Conservation (phyloP, 306 rosid genomes). For the Begonia loranthoides region DNA sequence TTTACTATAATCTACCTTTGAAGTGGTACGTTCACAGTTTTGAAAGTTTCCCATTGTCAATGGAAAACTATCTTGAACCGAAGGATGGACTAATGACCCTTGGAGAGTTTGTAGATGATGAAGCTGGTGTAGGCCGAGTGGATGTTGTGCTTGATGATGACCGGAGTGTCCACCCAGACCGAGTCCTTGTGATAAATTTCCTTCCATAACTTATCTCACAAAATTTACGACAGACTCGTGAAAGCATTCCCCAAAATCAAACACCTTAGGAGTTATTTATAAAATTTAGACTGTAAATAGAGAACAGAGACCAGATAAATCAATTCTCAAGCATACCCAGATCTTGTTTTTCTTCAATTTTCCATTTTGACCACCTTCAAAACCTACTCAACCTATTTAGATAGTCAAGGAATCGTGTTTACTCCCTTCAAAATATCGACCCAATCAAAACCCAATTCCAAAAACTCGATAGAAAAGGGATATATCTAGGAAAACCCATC, state of each 20-base stretch:
- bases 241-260: slow-evolving; percentile 1
- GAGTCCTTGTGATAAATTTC: slow-evolving; percentile 55
- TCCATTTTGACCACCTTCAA: no score
- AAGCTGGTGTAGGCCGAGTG: slow-evolving; percentile 35
- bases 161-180: slow-evolving; percentile 39
- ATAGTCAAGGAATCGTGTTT: no score
- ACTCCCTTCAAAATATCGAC: no score
- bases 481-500: no score
- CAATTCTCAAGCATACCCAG: slow-evolving; percentile 9
- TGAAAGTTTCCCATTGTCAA: slow-evolving; percentile 50
- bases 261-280: slow-evolving; percentile 2
- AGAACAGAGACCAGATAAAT: no score
- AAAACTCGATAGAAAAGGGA: no score
- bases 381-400: no score
- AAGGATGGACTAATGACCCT: slow-evolving; percentile 32
- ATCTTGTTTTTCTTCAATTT: slow-evolving; percentile 2
- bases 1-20: slow-evolving; percentile 40
- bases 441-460: no score
- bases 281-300: slow-evolving; percentile 7
- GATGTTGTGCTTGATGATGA: slow-evolving; percentile 33
- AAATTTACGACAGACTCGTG: slow-evolving; percentile 21
- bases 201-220: slow-evolving; percentile 57
- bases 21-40: slow-evolving; percentile 36
- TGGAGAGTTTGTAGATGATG: slow-evolving; percentile 43
- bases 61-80: slow-evolving; percentile 52